These are phyloP conservation scores for Cystobasidium slooffiae DNA, from an alignment of 1,284 basidiomycete genomes.

Conservation along the genomic window DNA sequence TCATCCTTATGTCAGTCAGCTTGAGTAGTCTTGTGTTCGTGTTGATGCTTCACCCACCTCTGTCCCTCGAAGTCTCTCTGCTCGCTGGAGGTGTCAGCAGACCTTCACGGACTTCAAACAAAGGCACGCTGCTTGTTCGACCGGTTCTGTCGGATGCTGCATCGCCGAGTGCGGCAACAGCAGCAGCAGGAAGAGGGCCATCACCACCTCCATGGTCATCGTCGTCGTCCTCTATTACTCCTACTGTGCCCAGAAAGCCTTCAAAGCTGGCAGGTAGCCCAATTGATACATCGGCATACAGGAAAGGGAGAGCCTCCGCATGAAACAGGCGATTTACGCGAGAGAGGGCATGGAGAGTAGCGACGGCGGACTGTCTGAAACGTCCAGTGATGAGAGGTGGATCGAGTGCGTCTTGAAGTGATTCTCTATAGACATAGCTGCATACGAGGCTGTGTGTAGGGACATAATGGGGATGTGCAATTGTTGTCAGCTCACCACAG, in stretches of 20 bases:
- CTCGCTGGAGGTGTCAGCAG: conserved; percentile 30
- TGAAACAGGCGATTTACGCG: conserved; percentile 36
- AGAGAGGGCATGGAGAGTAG: conserved; percentile 17
- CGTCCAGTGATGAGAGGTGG: conserved; percentile 28
- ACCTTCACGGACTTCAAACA: conserved; percentile 24
- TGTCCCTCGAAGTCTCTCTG: conserved; percentile 33
- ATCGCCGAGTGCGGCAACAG: no score
- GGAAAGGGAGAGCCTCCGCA: conserved; percentile 17
- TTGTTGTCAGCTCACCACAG: neutral
- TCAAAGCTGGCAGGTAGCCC: conserved; percentile 30
- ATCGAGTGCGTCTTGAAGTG: conserved; percentile 17
- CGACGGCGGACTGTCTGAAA: neutral
- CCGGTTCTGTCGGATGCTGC: neutral
- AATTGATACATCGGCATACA: conserved; percentile 22
- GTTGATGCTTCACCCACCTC: conserved; percentile 12
- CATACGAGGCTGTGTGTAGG: conserved; percentile 16
- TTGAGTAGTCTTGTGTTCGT: neutral
- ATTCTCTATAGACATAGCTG: conserved; percentile 17
- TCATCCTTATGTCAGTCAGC: neutral
- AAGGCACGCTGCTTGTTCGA: neutral
- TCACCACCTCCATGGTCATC: neutral
- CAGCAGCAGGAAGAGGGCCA: no score
- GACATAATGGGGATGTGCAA: neutral
- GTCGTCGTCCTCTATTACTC: neutral
- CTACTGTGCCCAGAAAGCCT: conserved; percentile 21